Percentiles rank a stretch among this genome's conserved stretches.
phyloP scores from a whole-genome alignment of 352 stramenopile species.

The Globisporangium parvum region DNA sequence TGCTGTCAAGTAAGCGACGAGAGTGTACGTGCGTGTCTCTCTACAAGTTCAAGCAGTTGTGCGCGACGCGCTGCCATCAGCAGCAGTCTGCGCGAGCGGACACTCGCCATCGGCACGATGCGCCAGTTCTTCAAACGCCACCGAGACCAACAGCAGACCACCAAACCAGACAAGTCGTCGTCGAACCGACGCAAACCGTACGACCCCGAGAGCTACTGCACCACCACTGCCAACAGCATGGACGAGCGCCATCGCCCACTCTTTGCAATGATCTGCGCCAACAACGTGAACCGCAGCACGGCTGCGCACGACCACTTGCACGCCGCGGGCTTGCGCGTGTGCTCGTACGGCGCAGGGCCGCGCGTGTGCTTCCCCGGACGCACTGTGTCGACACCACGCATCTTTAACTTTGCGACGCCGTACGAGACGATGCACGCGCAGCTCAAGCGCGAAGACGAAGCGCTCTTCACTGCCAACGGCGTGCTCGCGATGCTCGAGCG shows the following conservation, averaged over 20 bases:
- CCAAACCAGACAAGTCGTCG: not conserved
- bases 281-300: constrained; percentile 85
- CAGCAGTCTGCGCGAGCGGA: not conserved
- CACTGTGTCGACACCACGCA: constrained; percentile 23
- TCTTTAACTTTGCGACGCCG: constrained; percentile 66
- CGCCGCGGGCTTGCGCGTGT: constrained; percentile 51
- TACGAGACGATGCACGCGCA: constrained; percentile 56
- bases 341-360: constrained; percentile 61
- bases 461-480: constrained; percentile 51
- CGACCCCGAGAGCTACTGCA: not conserved
- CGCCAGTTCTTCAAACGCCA: constrained; percentile 13
- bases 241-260: constrained; percentile 3
- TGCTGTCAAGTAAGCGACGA: no score
- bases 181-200: not conserved
- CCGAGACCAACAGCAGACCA: constrained; percentile 1
- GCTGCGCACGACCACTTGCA: constrained; percentile 60
- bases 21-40: no score
- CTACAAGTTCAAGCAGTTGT: no score
- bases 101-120: not conserved
- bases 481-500: constrained; percentile 68
- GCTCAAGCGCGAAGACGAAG: constrained; percentile 44
- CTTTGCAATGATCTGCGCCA: constrained; percentile 83
- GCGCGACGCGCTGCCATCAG: not conserved
- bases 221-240: not conserved
- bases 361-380: constrained; percentile 54